phyloP scores from a whole-genome alignment of 306 rosid species.

The Castanospermum australe region DNA sequence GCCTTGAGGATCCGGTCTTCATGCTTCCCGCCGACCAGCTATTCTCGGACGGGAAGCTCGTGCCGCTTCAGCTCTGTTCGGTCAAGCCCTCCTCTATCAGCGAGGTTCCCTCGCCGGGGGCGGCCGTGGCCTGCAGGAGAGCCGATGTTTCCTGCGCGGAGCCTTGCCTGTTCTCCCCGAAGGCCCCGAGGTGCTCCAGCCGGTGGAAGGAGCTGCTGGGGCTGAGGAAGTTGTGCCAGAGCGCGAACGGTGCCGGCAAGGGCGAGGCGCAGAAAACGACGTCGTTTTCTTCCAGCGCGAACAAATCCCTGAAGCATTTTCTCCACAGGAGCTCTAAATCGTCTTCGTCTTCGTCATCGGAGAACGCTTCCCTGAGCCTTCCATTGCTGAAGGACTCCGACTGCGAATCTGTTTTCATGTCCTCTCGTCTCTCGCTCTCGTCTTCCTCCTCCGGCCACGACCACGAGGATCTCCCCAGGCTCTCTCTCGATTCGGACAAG shows the following conservation, averaged over 20 bases:
- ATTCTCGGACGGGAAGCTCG: slow-evolving; percentile 82
- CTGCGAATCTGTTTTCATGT: slow-evolving; percentile 68
- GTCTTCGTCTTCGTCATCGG: slow-evolving; percentile 42
- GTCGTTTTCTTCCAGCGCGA: slow-evolving; percentile 27
- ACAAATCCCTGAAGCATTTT: slow-evolving; percentile 59
- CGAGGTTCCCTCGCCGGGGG: slow-evolving; percentile 28
- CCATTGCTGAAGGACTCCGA: slow-evolving; percentile 67
- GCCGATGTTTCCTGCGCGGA: slow-evolving; percentile 40
- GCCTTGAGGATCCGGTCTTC: slow-evolving; percentile 69
- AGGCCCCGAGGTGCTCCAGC: slow-evolving; percentile 96
- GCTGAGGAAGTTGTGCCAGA: slow-evolving; percentile 64
- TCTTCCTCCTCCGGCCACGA: slow-evolving; percentile 89
- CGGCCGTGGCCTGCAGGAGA: slow-evolving; percentile 34
- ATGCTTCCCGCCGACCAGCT: slow-evolving; percentile 97
- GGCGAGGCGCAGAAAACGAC: slow-evolving; percentile 45
- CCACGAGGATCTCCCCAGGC: slow-evolving; percentile 85
- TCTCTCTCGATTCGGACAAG: slow-evolving; percentile 73
- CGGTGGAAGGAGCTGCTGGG: slow-evolving; percentile 90
- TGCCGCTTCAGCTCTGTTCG: slow-evolving; percentile 65
- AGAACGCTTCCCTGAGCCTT: slow-evolving; percentile 45
- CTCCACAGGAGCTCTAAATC: slow-evolving; percentile 67
- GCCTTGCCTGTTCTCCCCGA: slow-evolving; percentile 76
- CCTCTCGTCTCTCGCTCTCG: slow-evolving; percentile 85
- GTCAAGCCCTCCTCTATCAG: slow-evolving; percentile 34
- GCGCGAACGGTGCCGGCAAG: slow-evolving; percentile 31